A percentile compares a stretch with the other conserved stretches of the same genome.
Evolutionary conservation across 257 asterid genomes (phyloP).

Genomic region (Ocimum tenuiflorum): DNA sequence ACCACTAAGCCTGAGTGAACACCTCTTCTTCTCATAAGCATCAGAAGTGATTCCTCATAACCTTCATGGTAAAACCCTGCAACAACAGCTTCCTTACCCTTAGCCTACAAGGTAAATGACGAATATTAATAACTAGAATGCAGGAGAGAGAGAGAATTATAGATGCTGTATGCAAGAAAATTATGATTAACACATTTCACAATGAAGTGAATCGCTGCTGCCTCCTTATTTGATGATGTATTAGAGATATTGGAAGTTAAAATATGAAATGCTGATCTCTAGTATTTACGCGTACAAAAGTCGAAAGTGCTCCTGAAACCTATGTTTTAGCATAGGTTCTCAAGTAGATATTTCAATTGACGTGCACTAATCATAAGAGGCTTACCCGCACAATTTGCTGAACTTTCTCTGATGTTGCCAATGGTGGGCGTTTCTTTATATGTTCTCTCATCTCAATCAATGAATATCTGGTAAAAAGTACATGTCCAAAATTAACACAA

Average conservation of each 20-base stretch:
- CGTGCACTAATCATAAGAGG: conserved; percentile 3
- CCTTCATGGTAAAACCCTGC: conserved; percentile 96
- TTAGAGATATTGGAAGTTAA: neutral
- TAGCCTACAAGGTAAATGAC: conserved; percentile 39
- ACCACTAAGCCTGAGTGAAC: conserved; percentile 92
- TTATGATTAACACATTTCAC: neutral
- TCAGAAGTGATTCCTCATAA: conserved; percentile 83
- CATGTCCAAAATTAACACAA: neutral
- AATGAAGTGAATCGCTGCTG: neutral
- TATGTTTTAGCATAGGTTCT: neutral
- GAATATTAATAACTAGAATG: neutral
- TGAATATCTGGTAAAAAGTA: conserved; percentile 47
- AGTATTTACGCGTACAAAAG: neutral
- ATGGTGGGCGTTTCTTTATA: conserved; percentile 97
- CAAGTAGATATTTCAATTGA: neutral
- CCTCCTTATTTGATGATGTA: neutral
- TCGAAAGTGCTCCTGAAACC: neutral
- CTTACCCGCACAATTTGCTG: conserved; percentile 90
- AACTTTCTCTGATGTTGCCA: conserved; percentile 90
- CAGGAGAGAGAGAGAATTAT: neutral
- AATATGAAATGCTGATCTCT: neutral
- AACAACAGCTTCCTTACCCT: conserved; percentile 83
- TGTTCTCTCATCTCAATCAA: conserved; percentile 80
- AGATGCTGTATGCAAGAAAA: neutral
- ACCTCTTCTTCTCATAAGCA: conserved; percentile 99